Evolutionary conservation across 768 basidiomycete species (phyloP).

Genomic region (Podaxis sp.): DNA sequence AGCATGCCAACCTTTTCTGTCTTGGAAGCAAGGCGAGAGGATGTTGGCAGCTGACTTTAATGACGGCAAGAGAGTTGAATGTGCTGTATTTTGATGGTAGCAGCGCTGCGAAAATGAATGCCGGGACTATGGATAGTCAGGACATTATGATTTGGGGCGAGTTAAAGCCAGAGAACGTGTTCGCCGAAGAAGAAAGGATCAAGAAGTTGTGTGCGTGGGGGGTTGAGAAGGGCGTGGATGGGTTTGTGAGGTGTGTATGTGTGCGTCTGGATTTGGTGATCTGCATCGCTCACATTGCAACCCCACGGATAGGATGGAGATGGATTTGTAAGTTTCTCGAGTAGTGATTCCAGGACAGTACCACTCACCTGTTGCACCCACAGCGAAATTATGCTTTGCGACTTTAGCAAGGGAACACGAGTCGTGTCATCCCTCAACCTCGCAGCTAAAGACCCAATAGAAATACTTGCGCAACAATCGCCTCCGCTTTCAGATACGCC

Average conservation of each 20-base stretch:
- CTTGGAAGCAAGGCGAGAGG: conserved; percentile 15
- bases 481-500: neutral
- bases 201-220: neutral
- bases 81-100: conserved; percentile 54
- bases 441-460: neutral
- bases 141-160: conserved; percentile 47
- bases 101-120: conserved; percentile 42
- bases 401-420: neutral
- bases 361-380: neutral
- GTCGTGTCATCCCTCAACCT: neutral
- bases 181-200: conserved; percentile 34
- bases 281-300: neutral
- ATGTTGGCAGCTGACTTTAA: conserved; percentile 42
- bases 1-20: conserved; percentile 1
- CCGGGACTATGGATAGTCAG: conserved; percentile 45
- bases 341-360: neutral
- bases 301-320: neutral
- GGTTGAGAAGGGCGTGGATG: neutral
- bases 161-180: conserved; percentile 21
- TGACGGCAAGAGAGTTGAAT: conserved; percentile 38
- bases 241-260: neutral
- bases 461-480: neutral
- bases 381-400: neutral
- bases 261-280: neutral
- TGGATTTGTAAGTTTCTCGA: neutral